These are phyloP conservation scores for Aspergillus oerlinghausenensis DNA, from an alignment of 2,329 filamentous ascomycete genomes.

Conservation along the genomic window DNA sequence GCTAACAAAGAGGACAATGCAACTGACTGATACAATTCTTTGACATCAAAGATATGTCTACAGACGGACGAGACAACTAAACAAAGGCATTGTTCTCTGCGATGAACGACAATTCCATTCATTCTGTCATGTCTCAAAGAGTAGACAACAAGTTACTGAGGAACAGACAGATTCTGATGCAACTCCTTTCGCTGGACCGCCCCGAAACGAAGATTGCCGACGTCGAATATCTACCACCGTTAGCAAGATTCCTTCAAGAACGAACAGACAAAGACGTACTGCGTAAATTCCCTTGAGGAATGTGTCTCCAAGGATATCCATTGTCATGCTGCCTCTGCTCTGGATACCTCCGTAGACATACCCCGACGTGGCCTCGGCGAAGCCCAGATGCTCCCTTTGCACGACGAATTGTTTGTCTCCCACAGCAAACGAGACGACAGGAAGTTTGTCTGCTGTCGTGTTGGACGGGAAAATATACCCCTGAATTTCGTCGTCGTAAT, in stretches of 20 bases:
- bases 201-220: constrained; percentile 57
- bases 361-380: constrained; percentile 51
- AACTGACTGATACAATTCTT: background rate
- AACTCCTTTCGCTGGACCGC: constrained; percentile 49
- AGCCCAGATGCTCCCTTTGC: constrained; percentile 60
- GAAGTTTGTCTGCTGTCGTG: constrained; percentile 51
- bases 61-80: background rate
- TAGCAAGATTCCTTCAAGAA: background rate
- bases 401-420: constrained; percentile 57
- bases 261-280: constrained; percentile 35
- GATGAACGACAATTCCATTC: background rate
- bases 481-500: constrained; percentile 53
- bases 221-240: constrained; percentile 54
- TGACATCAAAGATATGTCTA: background rate
- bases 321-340: constrained; percentile 53
- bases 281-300: constrained; percentile 64
- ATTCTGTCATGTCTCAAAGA: background rate
- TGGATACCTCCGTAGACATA: constrained; percentile 63
- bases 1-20: background rate
- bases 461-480: constrained; percentile 60
- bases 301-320: constrained; percentile 62
- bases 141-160: background rate
- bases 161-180: background rate
- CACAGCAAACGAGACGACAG: constrained; percentile 59
- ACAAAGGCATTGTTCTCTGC: background rate